Conservation (phyloP, 2,329 filamentous ascomycete genomes). For the Gremmenia infestans region DNA sequence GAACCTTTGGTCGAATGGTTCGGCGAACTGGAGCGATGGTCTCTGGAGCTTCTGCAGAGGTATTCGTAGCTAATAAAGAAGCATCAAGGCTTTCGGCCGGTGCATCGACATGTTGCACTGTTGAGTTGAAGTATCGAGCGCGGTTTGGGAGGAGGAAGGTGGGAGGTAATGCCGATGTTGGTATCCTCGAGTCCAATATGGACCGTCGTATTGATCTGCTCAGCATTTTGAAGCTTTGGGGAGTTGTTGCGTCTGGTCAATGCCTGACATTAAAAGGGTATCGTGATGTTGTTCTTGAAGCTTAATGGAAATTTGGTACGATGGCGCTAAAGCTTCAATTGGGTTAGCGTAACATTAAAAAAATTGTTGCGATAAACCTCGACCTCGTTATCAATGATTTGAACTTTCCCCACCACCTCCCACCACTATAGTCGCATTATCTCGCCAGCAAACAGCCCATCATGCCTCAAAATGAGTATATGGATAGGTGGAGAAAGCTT, state of each 20-base stretch:
- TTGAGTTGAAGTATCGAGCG: constrained; percentile 42
- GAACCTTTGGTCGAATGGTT: constrained; percentile 18
- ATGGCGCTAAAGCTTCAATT: not conserved
- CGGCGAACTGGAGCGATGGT: not conserved
- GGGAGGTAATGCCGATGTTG: constrained; percentile 39
- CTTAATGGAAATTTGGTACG: not conserved
- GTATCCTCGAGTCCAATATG: constrained; percentile 52
- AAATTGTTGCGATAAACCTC: constrained; percentile 1
- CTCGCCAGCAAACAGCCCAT: not conserved
- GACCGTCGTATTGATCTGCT: constrained; percentile 56
- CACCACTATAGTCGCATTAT: constrained; percentile 18
- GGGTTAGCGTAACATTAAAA: not conserved
- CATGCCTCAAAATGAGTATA: constrained; percentile 76
- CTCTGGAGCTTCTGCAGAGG: constrained; percentile 5
- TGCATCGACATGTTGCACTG: constrained; percentile 44
- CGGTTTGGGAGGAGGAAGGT: constrained; percentile 45
- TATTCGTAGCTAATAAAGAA: constrained; percentile 12
- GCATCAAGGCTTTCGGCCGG: constrained; percentile 17
- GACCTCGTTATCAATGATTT: constrained; percentile 16
- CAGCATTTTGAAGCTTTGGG: constrained; percentile 23
- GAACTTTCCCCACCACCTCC: constrained; percentile 8
- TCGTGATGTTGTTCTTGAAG: not conserved
- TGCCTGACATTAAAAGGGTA: not conserved
- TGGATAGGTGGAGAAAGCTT: constrained; percentile 71
- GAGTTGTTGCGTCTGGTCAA: not conserved